Conservation (phyloP, 164 flowering plant species). For the Piper longum region DNA sequence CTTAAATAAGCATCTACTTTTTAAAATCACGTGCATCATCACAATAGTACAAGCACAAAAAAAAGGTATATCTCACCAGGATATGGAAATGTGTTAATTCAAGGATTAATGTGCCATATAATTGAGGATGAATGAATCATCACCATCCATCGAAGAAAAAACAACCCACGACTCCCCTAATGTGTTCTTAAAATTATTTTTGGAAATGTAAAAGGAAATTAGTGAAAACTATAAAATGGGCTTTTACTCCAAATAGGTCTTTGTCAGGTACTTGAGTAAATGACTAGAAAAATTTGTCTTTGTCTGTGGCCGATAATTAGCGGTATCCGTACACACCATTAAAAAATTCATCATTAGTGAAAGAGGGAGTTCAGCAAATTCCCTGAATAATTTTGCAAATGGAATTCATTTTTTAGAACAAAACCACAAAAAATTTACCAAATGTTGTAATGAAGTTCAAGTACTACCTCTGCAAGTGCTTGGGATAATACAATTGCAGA, state of each 20-base stretch:
- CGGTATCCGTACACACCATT: slow-evolving; percentile 48
- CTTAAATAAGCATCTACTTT: no score
- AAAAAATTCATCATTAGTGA: slow-evolving; percentile 1
- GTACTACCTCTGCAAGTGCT: slow-evolving; percentile 25
- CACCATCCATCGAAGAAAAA: background rate
- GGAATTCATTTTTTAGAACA: background rate
- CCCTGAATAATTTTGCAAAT: background rate
- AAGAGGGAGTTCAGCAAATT: background rate
- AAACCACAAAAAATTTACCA: no score
- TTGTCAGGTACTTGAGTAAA: slow-evolving; percentile 61
- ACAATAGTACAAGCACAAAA: background rate
- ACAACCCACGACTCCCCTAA: background rate
- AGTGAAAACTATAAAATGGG: background rate
- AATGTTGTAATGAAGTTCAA: background rate
- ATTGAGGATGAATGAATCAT: background rate
- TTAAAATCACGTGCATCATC: no score
- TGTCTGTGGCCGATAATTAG: slow-evolving; percentile 55
- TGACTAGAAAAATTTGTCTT: slow-evolving; percentile 62
- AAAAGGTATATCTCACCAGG: background rate
- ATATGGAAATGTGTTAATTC: background rate
- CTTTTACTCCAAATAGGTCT: slow-evolving; percentile 59
- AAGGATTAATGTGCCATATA: background rate
- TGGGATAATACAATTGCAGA: slow-evolving; percentile 44
- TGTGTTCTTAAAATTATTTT: background rate
- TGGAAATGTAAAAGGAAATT: background rate